Conservation (phyloP, 768 basidiomycete genomes). For the Thelephora ganbajun region DNA sequence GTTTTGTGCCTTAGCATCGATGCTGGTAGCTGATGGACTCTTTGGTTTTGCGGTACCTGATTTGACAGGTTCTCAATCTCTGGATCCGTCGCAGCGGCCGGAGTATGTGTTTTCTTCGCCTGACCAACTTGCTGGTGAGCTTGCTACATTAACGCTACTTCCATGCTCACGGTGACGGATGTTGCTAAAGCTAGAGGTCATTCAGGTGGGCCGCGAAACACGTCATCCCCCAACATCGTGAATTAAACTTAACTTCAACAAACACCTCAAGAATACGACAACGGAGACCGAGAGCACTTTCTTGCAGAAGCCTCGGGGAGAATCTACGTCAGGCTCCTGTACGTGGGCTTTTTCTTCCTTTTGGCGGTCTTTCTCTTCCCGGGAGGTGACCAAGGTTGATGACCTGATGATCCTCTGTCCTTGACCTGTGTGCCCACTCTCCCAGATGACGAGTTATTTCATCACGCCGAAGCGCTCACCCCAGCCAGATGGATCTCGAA, state of each 20-base stretch:
- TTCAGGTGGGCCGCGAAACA: constrained; percentile 41
- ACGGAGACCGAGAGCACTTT: constrained; percentile 55
- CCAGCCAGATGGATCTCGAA: constrained; percentile 86
- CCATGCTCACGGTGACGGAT: constrained; percentile 95
- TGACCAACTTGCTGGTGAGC: constrained; percentile 76
- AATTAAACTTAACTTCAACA: constrained; percentile 6
- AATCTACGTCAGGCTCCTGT: constrained; percentile 55
- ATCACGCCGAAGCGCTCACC: constrained; percentile 70
- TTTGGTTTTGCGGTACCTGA: constrained; percentile 36
- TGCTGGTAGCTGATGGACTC: no score
- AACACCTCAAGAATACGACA: constrained; percentile 37
- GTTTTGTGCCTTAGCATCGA: constrained; percentile 23
- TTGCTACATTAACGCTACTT: constrained; percentile 86
- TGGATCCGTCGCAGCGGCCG: constrained; percentile 25
- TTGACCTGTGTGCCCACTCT: constrained; percentile 2
- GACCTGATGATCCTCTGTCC: constrained; percentile 1
- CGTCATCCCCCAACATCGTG: neutral
- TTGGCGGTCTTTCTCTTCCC: neutral
- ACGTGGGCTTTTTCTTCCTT: no score
- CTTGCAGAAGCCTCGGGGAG: constrained; percentile 42
- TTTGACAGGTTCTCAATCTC: neutral
- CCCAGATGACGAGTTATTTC: constrained; percentile 73
- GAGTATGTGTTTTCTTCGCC: constrained; percentile 70
- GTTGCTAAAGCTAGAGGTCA: constrained; percentile 88
- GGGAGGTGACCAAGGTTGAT: neutral